These are phyloP conservation scores for Trichophyton rubrum DNA, from an alignment of 2,329 filamentous ascomycete genomes.

Conservation along the genomic window DNA sequence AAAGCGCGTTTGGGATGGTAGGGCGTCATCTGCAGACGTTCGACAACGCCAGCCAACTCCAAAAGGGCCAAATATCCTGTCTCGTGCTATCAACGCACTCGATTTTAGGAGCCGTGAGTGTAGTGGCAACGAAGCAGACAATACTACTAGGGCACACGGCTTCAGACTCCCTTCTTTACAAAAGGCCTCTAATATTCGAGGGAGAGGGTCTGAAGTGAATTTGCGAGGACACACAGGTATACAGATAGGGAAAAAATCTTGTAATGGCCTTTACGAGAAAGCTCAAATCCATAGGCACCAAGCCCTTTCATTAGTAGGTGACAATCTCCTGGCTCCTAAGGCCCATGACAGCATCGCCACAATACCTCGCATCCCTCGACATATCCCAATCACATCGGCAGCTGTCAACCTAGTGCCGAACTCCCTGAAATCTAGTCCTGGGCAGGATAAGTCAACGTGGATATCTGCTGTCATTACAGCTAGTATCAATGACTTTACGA, in stretches of 20 bases:
- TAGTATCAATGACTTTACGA: neutral
- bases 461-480: slow-evolving; percentile 27
- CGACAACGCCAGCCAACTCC: neutral
- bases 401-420: slow-evolving; percentile 9
- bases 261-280: neutral
- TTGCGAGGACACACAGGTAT: neutral
- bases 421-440: slow-evolving; percentile 8
- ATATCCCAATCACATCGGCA: slow-evolving; percentile 11
- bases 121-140: neutral
- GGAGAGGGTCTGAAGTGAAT: neutral
- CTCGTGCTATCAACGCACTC: slow-evolving; percentile 10
- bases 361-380: slow-evolving; percentile 5
- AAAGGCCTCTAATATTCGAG: neutral
- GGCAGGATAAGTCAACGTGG: slow-evolving; percentile 18
- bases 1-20: neutral
- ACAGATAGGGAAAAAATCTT: neutral
- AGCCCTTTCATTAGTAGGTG: neutral
- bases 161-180: neutral
- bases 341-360: neutral
- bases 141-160: neutral
- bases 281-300: neutral
- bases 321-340: slow-evolving; percentile 7
- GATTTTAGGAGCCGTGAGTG: slow-evolving; percentile 10
- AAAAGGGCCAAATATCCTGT: slow-evolving; percentile 6
- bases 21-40: neutral